Evolutionary conservation across 768 basidiomycete species (phyloP).

Genomic region (Rhodotorula diobovata): DNA sequence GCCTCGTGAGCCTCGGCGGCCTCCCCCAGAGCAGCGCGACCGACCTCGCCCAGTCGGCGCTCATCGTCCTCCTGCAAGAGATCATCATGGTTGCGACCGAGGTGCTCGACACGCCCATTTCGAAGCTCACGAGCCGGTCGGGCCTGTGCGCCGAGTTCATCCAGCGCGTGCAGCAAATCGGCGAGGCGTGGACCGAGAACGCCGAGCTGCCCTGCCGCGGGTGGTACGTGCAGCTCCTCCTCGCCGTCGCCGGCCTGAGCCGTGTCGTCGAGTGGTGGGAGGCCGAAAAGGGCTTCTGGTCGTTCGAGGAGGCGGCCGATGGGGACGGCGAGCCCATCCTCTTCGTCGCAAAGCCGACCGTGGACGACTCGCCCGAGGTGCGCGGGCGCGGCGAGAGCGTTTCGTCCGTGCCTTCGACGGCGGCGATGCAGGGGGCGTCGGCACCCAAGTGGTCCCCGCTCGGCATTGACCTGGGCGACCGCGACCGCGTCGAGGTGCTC

Average conservation of each 20-base stretch:
- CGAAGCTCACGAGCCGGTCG: constrained; percentile 76
- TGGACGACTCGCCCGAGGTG: constrained; percentile 61
- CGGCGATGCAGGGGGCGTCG: not conserved
- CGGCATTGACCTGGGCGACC: constrained; percentile 40
- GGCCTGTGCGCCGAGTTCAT: constrained; percentile 81
- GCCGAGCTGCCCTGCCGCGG: constrained; percentile 96
- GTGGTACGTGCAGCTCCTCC: constrained; percentile 95
- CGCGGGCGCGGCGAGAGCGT: constrained; percentile 57
- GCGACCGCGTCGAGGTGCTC: not conserved
- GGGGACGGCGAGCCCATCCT: constrained; percentile 84
- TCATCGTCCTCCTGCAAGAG: constrained; percentile 47
- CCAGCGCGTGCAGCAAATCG: constrained; percentile 82
- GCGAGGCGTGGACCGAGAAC: constrained; percentile 94
- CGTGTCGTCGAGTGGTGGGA: constrained; percentile 95
- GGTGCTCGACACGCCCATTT: constrained; percentile 79
- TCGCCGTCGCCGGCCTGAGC: constrained; percentile 90
- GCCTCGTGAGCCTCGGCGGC: not conserved
- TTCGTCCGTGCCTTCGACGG: constrained; percentile 11
- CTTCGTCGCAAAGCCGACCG: constrained; percentile 83
- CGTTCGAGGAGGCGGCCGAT: constrained; percentile 65
- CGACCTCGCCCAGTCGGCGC: constrained; percentile 29
- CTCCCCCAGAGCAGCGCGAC: not conserved
- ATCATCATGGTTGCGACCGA: constrained; percentile 91
- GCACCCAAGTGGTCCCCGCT: constrained; percentile 29
- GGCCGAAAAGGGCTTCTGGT: constrained; percentile 99